Conservation (phyloP, 225 moss, liverwort and hornwort species). For the Asterella californica region DNA sequence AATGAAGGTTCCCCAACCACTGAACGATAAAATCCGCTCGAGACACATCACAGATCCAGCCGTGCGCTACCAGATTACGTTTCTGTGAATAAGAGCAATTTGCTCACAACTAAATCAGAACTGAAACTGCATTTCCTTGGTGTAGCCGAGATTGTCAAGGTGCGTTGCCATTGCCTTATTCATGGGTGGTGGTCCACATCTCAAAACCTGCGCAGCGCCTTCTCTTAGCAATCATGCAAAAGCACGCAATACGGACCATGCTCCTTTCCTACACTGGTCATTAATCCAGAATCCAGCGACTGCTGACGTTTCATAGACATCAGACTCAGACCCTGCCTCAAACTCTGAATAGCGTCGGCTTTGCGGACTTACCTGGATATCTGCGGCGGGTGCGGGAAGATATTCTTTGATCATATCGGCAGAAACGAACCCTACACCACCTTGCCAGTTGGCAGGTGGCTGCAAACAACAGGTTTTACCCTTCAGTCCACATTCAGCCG, state of each 20-base stretch:
- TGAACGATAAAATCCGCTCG: background rate
- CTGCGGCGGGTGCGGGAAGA: constrained; percentile 71
- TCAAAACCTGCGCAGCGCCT: constrained; percentile 51
- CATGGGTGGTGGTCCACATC: constrained; percentile 90
- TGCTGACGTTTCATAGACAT: too few species aligned
- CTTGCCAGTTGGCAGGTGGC: constrained; percentile 81
- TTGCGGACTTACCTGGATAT: constrained; percentile 56
- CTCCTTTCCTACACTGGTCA: background rate
- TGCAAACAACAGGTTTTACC: constrained; percentile 34
- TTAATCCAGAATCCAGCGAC: background rate
- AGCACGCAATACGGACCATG: background rate
- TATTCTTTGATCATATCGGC: constrained; percentile 70
- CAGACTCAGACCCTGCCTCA: background rate
- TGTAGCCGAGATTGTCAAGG: constrained; percentile 70
- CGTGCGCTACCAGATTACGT: background rate
- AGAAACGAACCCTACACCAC: constrained; percentile 79
- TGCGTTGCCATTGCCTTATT: constrained; percentile 87
- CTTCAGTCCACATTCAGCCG: background rate
- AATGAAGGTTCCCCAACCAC: too few species aligned
- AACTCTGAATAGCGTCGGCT: background rate
- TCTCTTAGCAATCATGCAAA: background rate
- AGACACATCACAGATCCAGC: background rate
- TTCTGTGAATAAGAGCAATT: background rate
- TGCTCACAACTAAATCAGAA: constrained; percentile 42
- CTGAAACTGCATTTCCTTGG: constrained; percentile 91